Percentiles rank a stretch among this genome's conserved stretches.
Evolutionary conservation across 2,329 filamentous ascomycete species (phyloP).

Genomic region (Stromatinia cepivora): DNA sequence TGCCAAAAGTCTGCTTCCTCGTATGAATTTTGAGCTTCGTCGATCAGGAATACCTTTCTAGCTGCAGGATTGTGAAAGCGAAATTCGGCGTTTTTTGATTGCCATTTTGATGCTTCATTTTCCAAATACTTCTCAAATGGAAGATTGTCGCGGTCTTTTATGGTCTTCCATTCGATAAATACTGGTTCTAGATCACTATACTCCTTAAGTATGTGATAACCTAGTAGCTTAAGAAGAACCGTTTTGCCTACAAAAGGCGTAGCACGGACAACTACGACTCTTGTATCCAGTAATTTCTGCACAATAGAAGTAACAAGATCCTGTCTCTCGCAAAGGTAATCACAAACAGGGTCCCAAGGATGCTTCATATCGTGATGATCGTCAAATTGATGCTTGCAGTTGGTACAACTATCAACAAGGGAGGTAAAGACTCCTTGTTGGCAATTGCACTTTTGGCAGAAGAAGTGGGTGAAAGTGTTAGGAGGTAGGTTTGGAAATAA

Average conservation of each 20-base stretch:
- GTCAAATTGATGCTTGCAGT: background rate
- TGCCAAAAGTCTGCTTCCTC: background rate
- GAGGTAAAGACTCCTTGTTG: background rate
- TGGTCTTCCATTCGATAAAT: background rate
- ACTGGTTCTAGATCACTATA: background rate
- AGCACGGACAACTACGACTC: conserved; percentile 3
- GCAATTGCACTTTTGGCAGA: background rate
- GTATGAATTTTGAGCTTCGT: background rate
- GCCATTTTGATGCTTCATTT: background rate
- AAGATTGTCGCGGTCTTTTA: background rate
- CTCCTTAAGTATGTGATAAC: background rate
- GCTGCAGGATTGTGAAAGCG: background rate
- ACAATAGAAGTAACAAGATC: background rate
- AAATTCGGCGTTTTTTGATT: background rate
- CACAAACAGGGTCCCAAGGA: background rate
- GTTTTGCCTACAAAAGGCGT: conserved; percentile 2
- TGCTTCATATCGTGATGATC: background rate
- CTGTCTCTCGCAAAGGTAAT: background rate
- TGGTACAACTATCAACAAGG: background rate
- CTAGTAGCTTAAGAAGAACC: background rate
- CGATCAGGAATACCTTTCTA: background rate
- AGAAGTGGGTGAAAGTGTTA: background rate
- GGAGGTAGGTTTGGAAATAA: background rate
- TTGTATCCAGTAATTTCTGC: background rate
- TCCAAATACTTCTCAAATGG: background rate